These are phyloP conservation scores for Podospora conica DNA, from an alignment of 495 filamentous ascomycete genomes.

Conservation along the genomic window DNA sequence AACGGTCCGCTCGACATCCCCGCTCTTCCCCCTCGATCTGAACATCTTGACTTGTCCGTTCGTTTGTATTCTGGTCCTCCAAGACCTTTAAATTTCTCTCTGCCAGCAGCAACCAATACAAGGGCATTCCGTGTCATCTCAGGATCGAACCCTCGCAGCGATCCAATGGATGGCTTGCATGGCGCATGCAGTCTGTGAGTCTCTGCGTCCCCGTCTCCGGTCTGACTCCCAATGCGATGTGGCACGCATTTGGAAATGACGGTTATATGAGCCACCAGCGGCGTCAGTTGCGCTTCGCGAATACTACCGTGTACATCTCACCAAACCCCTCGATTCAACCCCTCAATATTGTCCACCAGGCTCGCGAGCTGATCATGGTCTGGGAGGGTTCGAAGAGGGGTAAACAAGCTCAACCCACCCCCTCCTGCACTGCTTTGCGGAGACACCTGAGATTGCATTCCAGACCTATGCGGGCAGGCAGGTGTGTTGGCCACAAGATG, in stretches of 20 bases:
- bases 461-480: background rate
- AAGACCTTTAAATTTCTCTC: no score
- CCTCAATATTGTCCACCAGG: background rate
- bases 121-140: background rate
- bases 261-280: background rate
- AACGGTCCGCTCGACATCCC: background rate
- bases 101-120: no score
- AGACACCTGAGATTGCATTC: background rate
- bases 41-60: background rate
- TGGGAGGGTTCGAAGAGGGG: no score
- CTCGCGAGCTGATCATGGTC: background rate
- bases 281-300: background rate
- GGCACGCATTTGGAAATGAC: background rate
- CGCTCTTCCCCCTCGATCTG: background rate
- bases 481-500: no score
- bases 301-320: no score
- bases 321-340: no score
- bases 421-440: background rate
- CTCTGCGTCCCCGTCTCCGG: conserved; percentile 9
- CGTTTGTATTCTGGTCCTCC: background rate
- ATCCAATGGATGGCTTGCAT: conserved; percentile 12
- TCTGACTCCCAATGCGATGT: conserved; percentile 11
- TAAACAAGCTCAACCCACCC: background rate
- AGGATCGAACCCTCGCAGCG: conserved; percentile 15
- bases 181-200: conserved; percentile 16